Conservation (phyloP, 2,329 filamentous ascomycete species). For the Xylaria sp. region DNA sequence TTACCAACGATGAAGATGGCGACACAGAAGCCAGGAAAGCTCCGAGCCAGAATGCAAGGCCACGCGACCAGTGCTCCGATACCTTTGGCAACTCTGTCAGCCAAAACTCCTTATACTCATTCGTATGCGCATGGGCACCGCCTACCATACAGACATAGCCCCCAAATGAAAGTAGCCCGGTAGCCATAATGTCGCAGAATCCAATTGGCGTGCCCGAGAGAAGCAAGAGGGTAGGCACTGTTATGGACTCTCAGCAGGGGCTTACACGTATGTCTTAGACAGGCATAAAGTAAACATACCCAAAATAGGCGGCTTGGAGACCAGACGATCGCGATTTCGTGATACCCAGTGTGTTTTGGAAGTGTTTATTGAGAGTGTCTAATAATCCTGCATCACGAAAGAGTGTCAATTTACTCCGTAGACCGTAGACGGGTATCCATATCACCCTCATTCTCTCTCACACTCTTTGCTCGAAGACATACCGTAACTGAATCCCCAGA, state of each 20-base stretch:
- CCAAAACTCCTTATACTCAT: neutral
- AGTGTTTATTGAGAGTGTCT: conserved; percentile 55
- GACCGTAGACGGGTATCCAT: too few species aligned
- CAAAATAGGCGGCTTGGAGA: conserved; percentile 67
- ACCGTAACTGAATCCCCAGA: conserved; percentile 58
- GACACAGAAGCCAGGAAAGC: conserved; percentile 74
- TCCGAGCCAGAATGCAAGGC: conserved; percentile 60
- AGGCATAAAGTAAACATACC: conserved; percentile 41
- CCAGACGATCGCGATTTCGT: conserved; percentile 61
- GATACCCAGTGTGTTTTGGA: conserved; percentile 59
- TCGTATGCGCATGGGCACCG: neutral
- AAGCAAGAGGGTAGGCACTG: conserved; percentile 70
- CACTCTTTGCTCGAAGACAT: conserved; percentile 1
- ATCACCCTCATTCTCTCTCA: neutral
- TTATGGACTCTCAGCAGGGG: conserved; percentile 5
- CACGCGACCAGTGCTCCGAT: conserved; percentile 60
- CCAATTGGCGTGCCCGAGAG: conserved; percentile 64
- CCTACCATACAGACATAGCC: conserved; percentile 65
- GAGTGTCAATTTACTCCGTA: neutral
- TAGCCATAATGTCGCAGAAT: conserved; percentile 67
- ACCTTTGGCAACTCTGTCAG: conserved; percentile 38
- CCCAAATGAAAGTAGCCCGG: conserved; percentile 67
- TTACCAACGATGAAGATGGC: conserved; percentile 75
- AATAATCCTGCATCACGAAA: conserved; percentile 49
- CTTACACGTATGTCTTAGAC: neutral